phyloP scores from a whole-genome alignment of 1,284 basidiomycete species.

The Ganoderma sinense region DNA sequence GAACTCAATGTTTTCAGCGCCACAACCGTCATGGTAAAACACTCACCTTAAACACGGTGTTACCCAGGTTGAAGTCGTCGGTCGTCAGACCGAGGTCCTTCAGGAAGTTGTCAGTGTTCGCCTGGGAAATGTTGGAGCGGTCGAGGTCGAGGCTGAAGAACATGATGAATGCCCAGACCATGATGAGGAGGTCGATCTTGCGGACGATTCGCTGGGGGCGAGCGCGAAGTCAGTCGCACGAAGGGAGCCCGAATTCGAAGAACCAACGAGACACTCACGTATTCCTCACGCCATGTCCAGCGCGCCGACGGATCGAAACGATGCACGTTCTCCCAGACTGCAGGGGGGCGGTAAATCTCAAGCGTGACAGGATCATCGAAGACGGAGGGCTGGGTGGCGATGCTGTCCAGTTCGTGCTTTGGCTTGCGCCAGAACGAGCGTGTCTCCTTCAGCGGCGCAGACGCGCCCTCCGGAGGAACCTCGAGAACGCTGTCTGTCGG shows the following conservation, averaged over 20 bases:
- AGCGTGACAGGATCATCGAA: constrained; percentile 57
- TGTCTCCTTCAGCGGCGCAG: constrained; percentile 27
- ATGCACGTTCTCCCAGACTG: constrained; percentile 68
- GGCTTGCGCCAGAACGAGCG: constrained; percentile 36
- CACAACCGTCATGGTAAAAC: neutral
- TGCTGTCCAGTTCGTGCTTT: constrained; percentile 38
- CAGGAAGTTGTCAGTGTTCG: constrained; percentile 76
- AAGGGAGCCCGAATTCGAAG: neutral
- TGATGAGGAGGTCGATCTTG: constrained; percentile 69
- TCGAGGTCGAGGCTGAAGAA: constrained; percentile 67
- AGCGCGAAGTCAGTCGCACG: neutral
- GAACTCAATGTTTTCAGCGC: neutral
- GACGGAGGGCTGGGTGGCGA: constrained; percentile 46
- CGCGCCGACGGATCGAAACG: constrained; percentile 71
- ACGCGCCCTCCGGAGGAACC: constrained; percentile 38
- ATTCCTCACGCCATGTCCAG: constrained; percentile 77
- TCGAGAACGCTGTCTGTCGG: constrained; percentile 30
- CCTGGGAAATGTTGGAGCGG: constrained; percentile 63
- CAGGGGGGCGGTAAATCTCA: constrained; percentile 62
- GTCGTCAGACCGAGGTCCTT: constrained; percentile 66
- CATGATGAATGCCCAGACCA: constrained; percentile 71
- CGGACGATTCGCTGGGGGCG: constrained; percentile 55
- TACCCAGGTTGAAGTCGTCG: constrained; percentile 73
- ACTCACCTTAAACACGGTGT: constrained; percentile 47
- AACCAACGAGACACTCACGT: constrained; percentile 42